Base-by-base conservation (phyloP, 495 filamentous ascomycete genomes). In the Podospora pseudoanserina region DNA sequence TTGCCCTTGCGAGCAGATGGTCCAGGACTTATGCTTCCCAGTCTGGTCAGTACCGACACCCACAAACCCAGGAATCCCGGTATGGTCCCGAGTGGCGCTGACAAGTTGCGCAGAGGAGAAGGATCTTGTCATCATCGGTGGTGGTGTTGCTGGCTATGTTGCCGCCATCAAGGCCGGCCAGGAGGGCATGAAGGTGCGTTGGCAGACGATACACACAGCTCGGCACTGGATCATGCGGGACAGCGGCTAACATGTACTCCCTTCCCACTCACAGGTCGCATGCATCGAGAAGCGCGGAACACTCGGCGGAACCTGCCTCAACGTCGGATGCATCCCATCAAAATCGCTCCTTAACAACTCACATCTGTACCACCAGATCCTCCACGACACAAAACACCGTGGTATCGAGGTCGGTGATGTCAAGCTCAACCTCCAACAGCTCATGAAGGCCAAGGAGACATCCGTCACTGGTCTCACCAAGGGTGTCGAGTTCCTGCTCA, bases 311-410 rank as follows among this genome's bases (percentile, higher is more conserved):
- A 99, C 95, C 71, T 99, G 95, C 85, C 84, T 99, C 74, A 99
- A 99, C 83, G 95, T 99, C 78, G 95, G 95, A 81, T 99, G 95
- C 83, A 99, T 99, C 75, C 95, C 95, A 59, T 98, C 95, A 67
- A 99, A 99, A 82, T 97, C 95, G 60, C 92, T 99, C 73, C 92
- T 99, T 78, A 98, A 99, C 89, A 99, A 98, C 86, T 97, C 96
- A 71, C 92, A 97, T 80, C 88, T 99, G 64, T 98, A 98, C 87
- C 95, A 99, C 85, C 90, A 93, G 83, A 90, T 97, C 75, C 89
- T 94, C 57, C 95, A 99, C 84, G 95, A 99, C 83, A 92, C 91
- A 64, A 97, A 98, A 85, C 89, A 91, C 80, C 93, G 95, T 77
- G 95, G 95, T 78, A 99, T 99, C 80, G 81, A 83, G 69, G 95